Conservation (phyloP, 257 asterid genomes). For the Solanum acaule region DNA sequence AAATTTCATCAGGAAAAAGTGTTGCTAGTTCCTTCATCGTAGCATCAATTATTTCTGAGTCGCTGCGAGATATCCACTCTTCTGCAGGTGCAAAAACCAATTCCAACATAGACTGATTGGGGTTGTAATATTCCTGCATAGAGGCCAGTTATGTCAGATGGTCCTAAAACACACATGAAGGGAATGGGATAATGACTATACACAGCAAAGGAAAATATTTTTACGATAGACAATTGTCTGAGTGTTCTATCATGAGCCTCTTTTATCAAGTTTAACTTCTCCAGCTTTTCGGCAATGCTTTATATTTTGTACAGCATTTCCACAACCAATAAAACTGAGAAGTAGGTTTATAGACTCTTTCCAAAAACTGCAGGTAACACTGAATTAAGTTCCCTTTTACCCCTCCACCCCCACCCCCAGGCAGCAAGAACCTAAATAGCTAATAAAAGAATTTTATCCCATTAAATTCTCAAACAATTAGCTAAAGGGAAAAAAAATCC, state of each 20-base stretch:
- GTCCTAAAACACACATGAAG: neutral
- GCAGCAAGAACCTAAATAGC: neutral
- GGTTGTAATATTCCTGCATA: constrained; percentile 80
- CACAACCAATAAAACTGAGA: neutral
- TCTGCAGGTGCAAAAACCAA: constrained; percentile 96
- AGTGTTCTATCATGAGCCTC: neutral
- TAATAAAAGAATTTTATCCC: neutral
- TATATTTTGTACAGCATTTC: neutral
- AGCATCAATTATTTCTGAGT: constrained; percentile 82
- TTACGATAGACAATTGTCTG: neutral
- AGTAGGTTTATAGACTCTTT: neutral
- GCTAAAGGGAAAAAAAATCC: neutral
- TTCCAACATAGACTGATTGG: constrained; percentile 87
- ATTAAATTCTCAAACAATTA: neutral
- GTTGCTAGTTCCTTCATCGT: constrained; percentile 95
- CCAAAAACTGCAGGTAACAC: neutral
- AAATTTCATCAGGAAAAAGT: constrained; percentile 86
- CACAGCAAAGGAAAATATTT: neutral
- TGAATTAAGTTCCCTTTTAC: neutral
- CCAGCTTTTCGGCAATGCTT: neutral
- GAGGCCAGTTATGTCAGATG: neutral
- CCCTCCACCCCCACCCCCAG: neutral
- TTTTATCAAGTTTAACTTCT: neutral
- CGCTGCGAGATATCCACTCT: constrained; percentile 85
- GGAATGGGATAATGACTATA: neutral